Percentiles rank a stretch among this genome's conserved stretches.
phyloP scores from a whole-genome alignment of 140 eudicot genomes.

The Bidens hawaiensis region DNA sequence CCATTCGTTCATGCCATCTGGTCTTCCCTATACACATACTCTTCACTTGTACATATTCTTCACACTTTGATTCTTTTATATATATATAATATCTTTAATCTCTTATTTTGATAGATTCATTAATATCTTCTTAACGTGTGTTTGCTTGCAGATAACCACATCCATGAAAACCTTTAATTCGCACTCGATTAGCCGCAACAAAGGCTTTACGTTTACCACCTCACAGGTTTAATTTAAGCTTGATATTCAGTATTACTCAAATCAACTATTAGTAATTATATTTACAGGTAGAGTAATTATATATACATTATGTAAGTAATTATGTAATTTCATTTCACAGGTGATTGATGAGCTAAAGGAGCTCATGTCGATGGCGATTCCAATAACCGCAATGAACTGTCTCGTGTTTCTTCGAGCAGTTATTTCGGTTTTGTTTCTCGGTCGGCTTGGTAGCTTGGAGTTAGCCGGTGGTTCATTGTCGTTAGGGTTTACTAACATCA shows the following conservation, averaged over 20 bases:
- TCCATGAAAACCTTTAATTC: not conserved
- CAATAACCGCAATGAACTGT: constrained; percentile 84
- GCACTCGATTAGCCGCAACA: not conserved
- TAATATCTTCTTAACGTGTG: not conserved
- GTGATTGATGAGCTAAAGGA: constrained; percentile 73
- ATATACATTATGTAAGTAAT: too few species aligned
- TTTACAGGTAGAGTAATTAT: too few species aligned
- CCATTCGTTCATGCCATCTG: constrained; percentile 5
- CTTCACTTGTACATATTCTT: not conserved
- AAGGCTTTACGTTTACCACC: not conserved
- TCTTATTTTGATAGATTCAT: not conserved
- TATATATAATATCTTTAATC: too few species aligned
- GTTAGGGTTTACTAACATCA: constrained; percentile 89
- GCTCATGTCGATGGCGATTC: constrained; percentile 74
- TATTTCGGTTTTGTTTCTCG: constrained; percentile 80
- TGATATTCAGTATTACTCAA: too few species aligned
- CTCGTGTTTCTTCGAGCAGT: constrained; percentile 77
- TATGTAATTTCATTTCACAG: too few species aligned
- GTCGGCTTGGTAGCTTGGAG: constrained; percentile 89
- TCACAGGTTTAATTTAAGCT: not conserved
- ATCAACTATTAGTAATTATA: too few species aligned
- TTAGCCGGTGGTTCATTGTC: constrained; percentile 95
- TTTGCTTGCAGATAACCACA: not conserved
- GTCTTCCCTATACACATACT: not conserved
- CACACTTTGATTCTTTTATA: not conserved